Conservation (phyloP, 352 stramenopile genomes). For the Thraustochytrium sp. region DNA sequence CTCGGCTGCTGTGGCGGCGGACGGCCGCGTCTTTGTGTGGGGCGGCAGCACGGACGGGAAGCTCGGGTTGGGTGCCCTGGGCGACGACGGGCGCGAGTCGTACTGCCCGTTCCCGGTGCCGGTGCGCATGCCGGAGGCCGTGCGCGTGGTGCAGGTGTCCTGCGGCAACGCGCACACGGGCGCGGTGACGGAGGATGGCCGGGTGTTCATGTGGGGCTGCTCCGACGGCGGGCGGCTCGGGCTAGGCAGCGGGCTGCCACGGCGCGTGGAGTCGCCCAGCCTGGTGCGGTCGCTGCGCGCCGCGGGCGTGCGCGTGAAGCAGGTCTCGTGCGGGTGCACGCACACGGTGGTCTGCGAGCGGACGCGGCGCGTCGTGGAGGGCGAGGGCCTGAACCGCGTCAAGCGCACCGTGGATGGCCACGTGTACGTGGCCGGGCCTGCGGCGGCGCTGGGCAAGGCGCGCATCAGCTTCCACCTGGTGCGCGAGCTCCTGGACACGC, state of each 20-base stretch:
- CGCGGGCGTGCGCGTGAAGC: slow-evolving; percentile 65
- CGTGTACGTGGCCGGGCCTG: slow-evolving; percentile 76
- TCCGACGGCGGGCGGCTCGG: slow-evolving; percentile 81
- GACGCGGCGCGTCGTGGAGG: slow-evolving; percentile 51
- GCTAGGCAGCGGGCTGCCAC: slow-evolving; percentile 64
- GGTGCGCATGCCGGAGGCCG: slow-evolving; percentile 63
- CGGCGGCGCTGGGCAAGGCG: slow-evolving; percentile 68
- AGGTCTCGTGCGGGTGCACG: slow-evolving; percentile 37
- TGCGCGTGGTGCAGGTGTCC: slow-evolving; percentile 62
- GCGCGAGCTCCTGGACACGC: slow-evolving; percentile 55
- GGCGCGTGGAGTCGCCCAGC: slow-evolving; percentile 64
- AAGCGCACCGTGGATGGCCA: slow-evolving; percentile 64
- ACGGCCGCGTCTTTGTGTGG: slow-evolving; percentile 77
- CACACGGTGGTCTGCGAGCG: slow-evolving; percentile 69
- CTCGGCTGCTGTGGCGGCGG: slow-evolving; percentile 67
- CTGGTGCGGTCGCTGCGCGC: slow-evolving; percentile 67
- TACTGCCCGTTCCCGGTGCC: slow-evolving; percentile 63
- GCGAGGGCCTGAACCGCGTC: slow-evolving; percentile 46
- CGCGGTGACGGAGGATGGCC: slow-evolving; percentile 60
- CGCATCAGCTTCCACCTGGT: slow-evolving; percentile 68
- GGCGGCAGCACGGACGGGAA: slow-evolving; percentile 71
- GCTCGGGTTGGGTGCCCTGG: slow-evolving; percentile 71
- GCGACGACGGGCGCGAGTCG: slow-evolving; percentile 72
- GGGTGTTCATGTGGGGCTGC: slow-evolving; percentile 80
- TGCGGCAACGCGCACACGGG: slow-evolving; percentile 75